These are phyloP conservation scores for Pyrus hybrid DNA, from an alignment of 331 rosid species.

Conservation along the genomic window DNA sequence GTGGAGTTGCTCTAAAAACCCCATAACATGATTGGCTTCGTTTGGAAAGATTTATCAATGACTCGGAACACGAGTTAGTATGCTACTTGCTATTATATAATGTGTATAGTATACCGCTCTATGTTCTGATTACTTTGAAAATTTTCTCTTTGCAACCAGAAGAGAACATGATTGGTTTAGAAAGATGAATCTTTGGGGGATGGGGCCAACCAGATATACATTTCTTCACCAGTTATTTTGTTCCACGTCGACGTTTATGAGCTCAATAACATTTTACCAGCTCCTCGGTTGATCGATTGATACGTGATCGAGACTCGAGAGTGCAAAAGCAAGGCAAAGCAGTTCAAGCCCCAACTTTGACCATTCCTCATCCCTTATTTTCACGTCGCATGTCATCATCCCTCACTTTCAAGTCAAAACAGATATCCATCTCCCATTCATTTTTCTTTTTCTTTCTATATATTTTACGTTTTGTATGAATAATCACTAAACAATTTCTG, in stretches of 20 bases:
- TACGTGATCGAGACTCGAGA: background rate
- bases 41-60: too few species aligned
- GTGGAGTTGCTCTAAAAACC: too few species aligned
- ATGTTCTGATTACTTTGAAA: too few species aligned
- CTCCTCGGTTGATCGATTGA: background rate
- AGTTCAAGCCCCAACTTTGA: conserved; percentile 10
- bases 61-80: too few species aligned
- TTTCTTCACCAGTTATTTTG: background rate
- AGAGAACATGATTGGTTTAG: background rate
- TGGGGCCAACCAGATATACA: background rate
- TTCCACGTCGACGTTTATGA: background rate
- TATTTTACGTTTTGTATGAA: too few species aligned
- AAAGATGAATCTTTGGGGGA: background rate
- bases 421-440: background rate
- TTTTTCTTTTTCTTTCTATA: background rate
- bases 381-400: too few species aligned
- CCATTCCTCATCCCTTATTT: background rate
- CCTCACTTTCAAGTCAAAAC: background rate
- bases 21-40: too few species aligned
- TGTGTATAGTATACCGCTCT: too few species aligned
- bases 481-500: background rate
- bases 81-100: too few species aligned
- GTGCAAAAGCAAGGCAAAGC: too few species aligned
- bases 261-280: background rate
- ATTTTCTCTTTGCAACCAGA: too few species aligned